Conservation (phyloP, 352 stramenopile species). For the Elongisporangium anandrum region DNA sequence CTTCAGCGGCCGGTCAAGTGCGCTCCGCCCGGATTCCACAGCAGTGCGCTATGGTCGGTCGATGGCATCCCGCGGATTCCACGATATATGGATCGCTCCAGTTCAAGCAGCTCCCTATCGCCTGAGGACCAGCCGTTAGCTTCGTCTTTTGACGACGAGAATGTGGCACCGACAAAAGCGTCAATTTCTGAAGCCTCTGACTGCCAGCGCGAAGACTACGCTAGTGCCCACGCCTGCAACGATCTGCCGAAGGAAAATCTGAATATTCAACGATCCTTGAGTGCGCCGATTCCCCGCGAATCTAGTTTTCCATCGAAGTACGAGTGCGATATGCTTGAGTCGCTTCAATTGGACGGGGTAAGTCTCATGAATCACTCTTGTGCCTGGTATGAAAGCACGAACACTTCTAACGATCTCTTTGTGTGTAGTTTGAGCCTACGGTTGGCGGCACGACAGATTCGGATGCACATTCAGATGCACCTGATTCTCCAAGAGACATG, state of each 20-base stretch:
- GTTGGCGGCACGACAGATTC: neutral
- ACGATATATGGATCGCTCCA: neutral
- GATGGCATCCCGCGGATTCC: neutral
- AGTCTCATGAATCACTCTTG: neutral
- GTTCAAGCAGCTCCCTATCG: neutral
- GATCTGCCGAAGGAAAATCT: neutral
- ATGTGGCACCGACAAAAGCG: neutral
- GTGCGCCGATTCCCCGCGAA: neutral
- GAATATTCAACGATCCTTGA: neutral
- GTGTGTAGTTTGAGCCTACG: neutral
- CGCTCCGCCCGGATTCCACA: neutral
- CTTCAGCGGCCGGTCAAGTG: neutral
- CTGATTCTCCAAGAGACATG: conserved; percentile 11
- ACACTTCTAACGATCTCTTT: neutral
- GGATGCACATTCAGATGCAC: neutral
- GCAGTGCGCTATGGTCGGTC: neutral
- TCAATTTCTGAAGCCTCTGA: neutral
- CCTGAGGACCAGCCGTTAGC: neutral
- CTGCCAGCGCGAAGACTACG: neutral
- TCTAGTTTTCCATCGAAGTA: neutral
- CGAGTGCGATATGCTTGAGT: neutral
- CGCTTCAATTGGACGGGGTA: neutral
- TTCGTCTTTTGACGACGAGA: neutral
- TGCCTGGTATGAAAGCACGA: neutral
- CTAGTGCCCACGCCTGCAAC: neutral